Base-by-base conservation (phyloP, 306 rosid species). In the Leucaena leucocephala region DNA sequence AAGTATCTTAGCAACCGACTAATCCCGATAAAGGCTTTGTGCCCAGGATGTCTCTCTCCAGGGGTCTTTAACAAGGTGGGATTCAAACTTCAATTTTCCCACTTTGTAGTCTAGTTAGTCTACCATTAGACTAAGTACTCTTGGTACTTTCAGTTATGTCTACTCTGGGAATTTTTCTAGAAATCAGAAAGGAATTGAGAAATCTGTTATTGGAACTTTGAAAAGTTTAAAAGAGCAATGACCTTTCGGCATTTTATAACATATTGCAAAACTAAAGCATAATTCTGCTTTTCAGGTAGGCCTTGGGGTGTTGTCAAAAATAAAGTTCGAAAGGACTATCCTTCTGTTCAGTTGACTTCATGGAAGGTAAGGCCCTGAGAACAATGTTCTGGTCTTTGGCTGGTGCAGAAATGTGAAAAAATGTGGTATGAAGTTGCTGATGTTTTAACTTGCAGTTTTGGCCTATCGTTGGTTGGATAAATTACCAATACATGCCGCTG, bases 391-490 rank as follows among this genome's bases (percentile, higher is more conserved):
- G 16, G 50, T 72, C 38, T 79, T 73, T 74, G 43, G 59, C 44
- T 57, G 17, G 69, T 34, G 57, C 11, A 34, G 55, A 16, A 71
- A 48, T 33, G 39, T 68, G 44, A 64, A 46, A 75, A 79, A 77
- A 33, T 58, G 13, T 82, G 36, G 65, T 46, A 58, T 69, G 59
- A 82, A 67, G n/a, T 49, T 61, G 5, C 59, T 57, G 43, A 50
- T 58, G 45, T 59, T 76, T 63, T 69, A 69, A 74, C 39, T 17
- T 82, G 89, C 93, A 94, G 97, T 91, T 94, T 82, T 92, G 97
- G 97, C 98, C 98, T 13, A 75, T 94, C 8, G 97, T 94, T 83
- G 93, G 90, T 66, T 92, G 97, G 98, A 81, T 94, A 82, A 94
- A 92, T 88, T 94, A 94, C 91, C 97, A 88, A 81, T 94, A 91